phyloP scores from a whole-genome alignment of 257 asterid genomes.

The Gentiana dahurica region DNA sequence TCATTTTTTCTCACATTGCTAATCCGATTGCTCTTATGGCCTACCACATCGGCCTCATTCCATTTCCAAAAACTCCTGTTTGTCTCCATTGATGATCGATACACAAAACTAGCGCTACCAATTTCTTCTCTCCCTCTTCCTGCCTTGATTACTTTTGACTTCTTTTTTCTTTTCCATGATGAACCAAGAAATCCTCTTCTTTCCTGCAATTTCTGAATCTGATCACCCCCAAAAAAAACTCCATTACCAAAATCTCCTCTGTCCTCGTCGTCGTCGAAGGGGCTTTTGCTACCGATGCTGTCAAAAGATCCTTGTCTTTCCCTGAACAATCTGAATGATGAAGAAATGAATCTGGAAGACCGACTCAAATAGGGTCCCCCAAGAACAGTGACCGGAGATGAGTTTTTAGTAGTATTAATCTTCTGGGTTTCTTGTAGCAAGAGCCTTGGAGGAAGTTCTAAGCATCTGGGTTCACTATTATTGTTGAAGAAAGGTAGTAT shows the following conservation, averaged over 20 bases:
- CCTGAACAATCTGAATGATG: slow-evolving; percentile 38
- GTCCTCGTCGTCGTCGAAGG: slow-evolving; percentile 12
- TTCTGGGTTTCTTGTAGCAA: slow-evolving; percentile 14
- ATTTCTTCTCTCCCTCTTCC: slow-evolving; percentile 6
- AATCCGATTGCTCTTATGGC: slow-evolving; percentile 7
- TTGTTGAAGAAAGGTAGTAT: slow-evolving; percentile 15
- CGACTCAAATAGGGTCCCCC: slow-evolving; percentile 46
- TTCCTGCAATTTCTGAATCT: too few species aligned
- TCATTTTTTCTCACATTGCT: slow-evolving; percentile 33
- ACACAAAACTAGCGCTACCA: slow-evolving; percentile 30
- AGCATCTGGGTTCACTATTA: slow-evolving; percentile 10
- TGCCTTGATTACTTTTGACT: slow-evolving; percentile 14
- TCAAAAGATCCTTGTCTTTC: slow-evolving; percentile 34
- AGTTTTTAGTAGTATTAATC: slow-evolving; percentile 15
- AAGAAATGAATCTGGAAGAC: slow-evolving; percentile 27
- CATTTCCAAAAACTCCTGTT: neutral
- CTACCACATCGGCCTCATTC: neutral
- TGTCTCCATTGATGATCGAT: slow-evolving; percentile 26
- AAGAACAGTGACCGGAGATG: slow-evolving; percentile 55
- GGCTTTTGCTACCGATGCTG: slow-evolving; percentile 15
- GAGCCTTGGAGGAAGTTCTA: slow-evolving; percentile 59
- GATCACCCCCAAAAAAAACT: too few species aligned
- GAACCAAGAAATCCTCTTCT: slow-evolving; percentile 13
- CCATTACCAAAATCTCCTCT: neutral
- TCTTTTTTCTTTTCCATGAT: slow-evolving; percentile 17